Base-by-base conservation (phyloP, 768 basidiomycete genomes). In the Tylopilus rubrobrunneus region DNA sequence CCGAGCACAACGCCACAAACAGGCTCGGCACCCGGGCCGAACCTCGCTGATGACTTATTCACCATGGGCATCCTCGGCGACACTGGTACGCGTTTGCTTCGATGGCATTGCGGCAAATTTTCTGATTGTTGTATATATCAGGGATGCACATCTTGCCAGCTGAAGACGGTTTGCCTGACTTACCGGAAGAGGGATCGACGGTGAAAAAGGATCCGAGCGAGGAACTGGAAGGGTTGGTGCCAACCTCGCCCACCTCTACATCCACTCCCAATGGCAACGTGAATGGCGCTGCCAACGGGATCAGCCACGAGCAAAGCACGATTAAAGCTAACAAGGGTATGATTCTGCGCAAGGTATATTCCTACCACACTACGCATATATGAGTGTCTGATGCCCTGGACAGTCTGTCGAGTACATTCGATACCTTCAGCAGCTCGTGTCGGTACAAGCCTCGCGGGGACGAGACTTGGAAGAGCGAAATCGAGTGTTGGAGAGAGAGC, bases 251-350 rank as follows among this genome's bases (percentile, higher is more conserved):
- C 4, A 58, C 64, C 33, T 64, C 62, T 12, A 56, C 64, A 14
- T 56, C 59, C 4, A 15, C 52, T 10, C 44, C 48, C 11, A 60
- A 58, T n/a, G 58, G 52, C 3, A 48, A 45, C 21, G 10, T 7
- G 6, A 56, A 36, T 8, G 50, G 51, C 14, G 25, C 11, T 28
- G 10, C 21, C 6, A 33, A 23, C 19, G 27, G 45, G 28, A 51
- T 27, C 7, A 5, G 36, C 19, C 60, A 25, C 21, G 75, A 76
- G 31, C 74, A 73, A 19, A 70, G 68, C 19, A 76, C 78, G 29
- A 86, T 90, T 49, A 95, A 95, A 66, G 92, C 92, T 27, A 95
- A 96, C 73, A 96, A 96, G 77, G 92, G 93, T 33, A 90, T 95
- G 85, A 93, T 96, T 41, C 71, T 96, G 43, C 70, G 89, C 60